A percentile compares a stretch with the other conserved stretches of the same genome.
Conservation (phyloP, 2,329 filamentous ascomycete genomes). For the Colletotrichum filicis region DNA sequence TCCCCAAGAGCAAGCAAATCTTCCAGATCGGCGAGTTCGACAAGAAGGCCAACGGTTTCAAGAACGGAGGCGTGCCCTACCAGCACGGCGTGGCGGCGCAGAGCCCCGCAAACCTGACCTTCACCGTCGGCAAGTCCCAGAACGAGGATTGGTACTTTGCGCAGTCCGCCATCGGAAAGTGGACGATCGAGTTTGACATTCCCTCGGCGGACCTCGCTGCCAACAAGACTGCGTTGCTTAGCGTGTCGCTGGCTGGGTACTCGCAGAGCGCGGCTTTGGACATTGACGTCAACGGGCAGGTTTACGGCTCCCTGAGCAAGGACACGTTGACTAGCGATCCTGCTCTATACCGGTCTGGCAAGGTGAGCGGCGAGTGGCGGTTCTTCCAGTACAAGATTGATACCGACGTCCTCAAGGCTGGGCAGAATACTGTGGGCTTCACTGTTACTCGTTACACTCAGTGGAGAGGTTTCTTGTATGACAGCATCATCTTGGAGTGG, state of each 20-base stretch:
- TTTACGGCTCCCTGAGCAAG: slow-evolving; percentile 27
- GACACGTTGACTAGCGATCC: slow-evolving; percentile 28
- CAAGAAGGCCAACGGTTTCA: slow-evolving; percentile 53
- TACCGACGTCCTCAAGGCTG: slow-evolving; percentile 12
- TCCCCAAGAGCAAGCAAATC: slow-evolving; percentile 41
- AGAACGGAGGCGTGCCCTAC: slow-evolving; percentile 49
- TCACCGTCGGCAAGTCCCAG: slow-evolving; percentile 47
- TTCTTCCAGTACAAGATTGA: slow-evolving; percentile 30
- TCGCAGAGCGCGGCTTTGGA: slow-evolving; percentile 37
- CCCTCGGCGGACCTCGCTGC: not conserved
- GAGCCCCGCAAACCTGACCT: slow-evolving; percentile 55
- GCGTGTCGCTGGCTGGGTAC: slow-evolving; percentile 52
- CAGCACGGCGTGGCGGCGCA: slow-evolving; percentile 52
- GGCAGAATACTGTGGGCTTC: slow-evolving; percentile 26
- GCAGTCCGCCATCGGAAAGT: slow-evolving; percentile 46
- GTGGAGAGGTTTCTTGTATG: slow-evolving; percentile 33
- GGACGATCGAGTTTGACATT: slow-evolving; percentile 41
- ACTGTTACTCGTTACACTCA: slow-evolving; percentile 24
- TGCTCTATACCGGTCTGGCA: slow-evolving; percentile 29
- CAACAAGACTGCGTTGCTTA: slow-evolving; percentile 44
- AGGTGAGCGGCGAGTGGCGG: slow-evolving; percentile 31
- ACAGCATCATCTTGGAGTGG: slow-evolving; percentile 33
- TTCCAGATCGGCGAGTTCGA: slow-evolving; percentile 59
- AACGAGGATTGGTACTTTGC: slow-evolving; percentile 57
- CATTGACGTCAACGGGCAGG: slow-evolving; percentile 24